Evolutionary conservation across 352 stramenopile species (phyloP).

Genomic region (Phytophthora europaea): DNA sequence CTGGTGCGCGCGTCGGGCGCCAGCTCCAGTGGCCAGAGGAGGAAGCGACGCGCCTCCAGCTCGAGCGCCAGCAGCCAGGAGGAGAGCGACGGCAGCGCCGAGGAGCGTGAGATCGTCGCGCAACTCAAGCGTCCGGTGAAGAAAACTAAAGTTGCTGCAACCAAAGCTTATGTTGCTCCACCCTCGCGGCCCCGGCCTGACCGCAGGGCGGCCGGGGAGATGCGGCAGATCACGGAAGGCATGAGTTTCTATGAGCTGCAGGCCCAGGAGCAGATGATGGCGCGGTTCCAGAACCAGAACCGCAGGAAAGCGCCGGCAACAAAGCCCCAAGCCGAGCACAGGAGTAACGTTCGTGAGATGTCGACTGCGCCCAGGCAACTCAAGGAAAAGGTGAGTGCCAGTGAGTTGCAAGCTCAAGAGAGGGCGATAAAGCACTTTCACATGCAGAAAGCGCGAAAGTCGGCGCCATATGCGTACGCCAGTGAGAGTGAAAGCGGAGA

Average conservation of each 20-base stretch:
- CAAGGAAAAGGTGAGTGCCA: constrained; percentile 1
- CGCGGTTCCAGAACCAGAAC: constrained; percentile 47
- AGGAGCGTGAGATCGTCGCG: constrained; percentile 13
- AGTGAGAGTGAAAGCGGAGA: constrained; percentile 24
- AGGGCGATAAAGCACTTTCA: constrained; percentile 8
- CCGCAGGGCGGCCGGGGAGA: constrained; percentile 15
- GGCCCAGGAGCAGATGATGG: constrained; percentile 57
- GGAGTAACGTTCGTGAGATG: background rate
- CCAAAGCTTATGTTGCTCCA: constrained; percentile 14
- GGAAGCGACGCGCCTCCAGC: constrained; percentile 19
- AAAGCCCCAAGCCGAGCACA: constrained; percentile 7
- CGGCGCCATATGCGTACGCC: background rate
- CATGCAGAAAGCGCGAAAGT: constrained; percentile 23
- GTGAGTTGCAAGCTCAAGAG: constrained; percentile 20
- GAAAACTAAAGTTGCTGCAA: constrained; percentile 29
- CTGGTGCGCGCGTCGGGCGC: background rate
- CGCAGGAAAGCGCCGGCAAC: constrained; percentile 16
- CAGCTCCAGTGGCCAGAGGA: constrained; percentile 1
- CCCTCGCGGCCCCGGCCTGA: constrained; percentile 1
- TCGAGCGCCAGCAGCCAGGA: constrained; percentile 7
- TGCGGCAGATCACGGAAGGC: constrained; percentile 43
- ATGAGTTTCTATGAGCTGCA: constrained; percentile 64
- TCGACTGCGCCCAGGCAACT: background rate
- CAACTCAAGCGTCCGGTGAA: constrained; percentile 17
- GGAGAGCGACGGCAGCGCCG: constrained; percentile 7